phyloP scores from a whole-genome alignment of 2,329 filamentous ascomycete genomes.

The Aspergillus versicolor region DNA sequence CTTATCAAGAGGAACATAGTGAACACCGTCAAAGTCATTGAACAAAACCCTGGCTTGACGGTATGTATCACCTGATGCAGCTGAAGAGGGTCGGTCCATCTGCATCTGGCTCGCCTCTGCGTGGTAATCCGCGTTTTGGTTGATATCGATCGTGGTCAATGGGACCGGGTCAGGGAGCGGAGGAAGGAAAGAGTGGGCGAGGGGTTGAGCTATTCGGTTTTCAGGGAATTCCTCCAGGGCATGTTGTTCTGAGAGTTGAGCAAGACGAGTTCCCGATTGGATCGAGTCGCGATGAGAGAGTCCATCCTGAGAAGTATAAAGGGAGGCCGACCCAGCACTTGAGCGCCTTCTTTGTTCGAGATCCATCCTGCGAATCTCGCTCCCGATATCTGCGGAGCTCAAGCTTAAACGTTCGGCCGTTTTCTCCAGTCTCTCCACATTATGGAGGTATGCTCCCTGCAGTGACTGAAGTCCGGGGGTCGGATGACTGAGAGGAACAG shows the following conservation, averaged over 20 bases:
- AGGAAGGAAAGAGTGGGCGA: constrained; percentile 21
- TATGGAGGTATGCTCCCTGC: constrained; percentile 51
- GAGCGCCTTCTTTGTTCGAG: constrained; percentile 45
- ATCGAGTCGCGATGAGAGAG: constrained; percentile 45
- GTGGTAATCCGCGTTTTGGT: constrained; percentile 20
- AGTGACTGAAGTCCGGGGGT: constrained; percentile 51
- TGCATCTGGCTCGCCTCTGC: constrained; percentile 14
- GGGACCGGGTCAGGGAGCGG: constrained; percentile 10
- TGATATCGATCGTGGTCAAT: constrained; percentile 11
- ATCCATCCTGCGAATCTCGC: constrained; percentile 47
- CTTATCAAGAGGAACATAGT: constrained; percentile 37
- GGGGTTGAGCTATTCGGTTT: constrained; percentile 10
- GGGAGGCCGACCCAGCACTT: constrained; percentile 40
- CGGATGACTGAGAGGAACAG: constrained; percentile 48
- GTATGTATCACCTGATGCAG: constrained; percentile 48
- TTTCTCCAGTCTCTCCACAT: constrained; percentile 50
- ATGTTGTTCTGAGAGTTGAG: constrained; percentile 43
- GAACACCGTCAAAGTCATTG: constrained; percentile 52
- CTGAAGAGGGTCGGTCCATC: constrained; percentile 36
- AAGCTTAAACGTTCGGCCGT: constrained; percentile 50
- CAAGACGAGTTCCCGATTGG: constrained; percentile 39
- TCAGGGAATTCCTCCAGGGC: constrained; percentile 30
- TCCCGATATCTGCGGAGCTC: constrained; percentile 45
- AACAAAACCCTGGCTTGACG: constrained; percentile 46
- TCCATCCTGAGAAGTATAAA: constrained; percentile 40